A percentile compares a stretch with the other conserved stretches of the same genome.
phyloP scores from a whole-genome alignment of 2,329 filamentous ascomycete genomes.

The Aspergillus novofumigatus region DNA sequence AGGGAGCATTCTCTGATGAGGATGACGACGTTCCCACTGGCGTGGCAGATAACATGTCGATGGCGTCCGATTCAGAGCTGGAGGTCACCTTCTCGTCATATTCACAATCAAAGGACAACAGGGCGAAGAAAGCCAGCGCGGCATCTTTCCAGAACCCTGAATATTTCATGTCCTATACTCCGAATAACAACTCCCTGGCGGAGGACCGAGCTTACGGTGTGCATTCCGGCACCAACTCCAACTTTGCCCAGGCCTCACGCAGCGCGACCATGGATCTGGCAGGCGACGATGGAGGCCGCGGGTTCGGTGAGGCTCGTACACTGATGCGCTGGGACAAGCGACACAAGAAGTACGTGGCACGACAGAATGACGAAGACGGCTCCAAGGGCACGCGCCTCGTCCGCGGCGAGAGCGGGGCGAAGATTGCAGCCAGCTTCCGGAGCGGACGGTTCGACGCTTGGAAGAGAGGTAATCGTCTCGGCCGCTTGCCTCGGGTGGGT shows the following conservation, averaged over 20 bases:
- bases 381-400: slow-evolving; percentile 73
- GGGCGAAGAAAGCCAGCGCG: slow-evolving; percentile 50
- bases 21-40: slow-evolving; percentile 39
- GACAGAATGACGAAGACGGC: slow-evolving; percentile 91
- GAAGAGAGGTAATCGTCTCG: slow-evolving; percentile 80
- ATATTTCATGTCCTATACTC: slow-evolving; percentile 95
- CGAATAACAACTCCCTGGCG: slow-evolving; percentile 71
- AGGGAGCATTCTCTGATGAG: slow-evolving; percentile 34
- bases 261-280: slow-evolving; percentile 86
- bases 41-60: slow-evolving; percentile 49
- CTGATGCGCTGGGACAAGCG: slow-evolving; percentile 96
- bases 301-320: slow-evolving; percentile 72
- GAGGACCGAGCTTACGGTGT: slow-evolving; percentile 94
- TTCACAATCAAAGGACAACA: slow-evolving; percentile 44
- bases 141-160: slow-evolving; percentile 75
- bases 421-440: slow-evolving; percentile 91
- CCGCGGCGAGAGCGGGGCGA: slow-evolving; percentile 85
- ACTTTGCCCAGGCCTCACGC: slow-evolving; percentile 85
- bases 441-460: slow-evolving; percentile 90
- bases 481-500: slow-evolving; percentile 73
- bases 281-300: slow-evolving; percentile 75
- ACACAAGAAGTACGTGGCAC: slow-evolving; percentile 87
- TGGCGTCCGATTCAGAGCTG: slow-evolving; percentile 60
- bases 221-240: slow-evolving; percentile 69
- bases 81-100: slow-evolving; percentile 68